Evolutionary conservation across 495 filamentous ascomycete genomes (phyloP).

Genomic region (Parachaetomium inaequale): DNA sequence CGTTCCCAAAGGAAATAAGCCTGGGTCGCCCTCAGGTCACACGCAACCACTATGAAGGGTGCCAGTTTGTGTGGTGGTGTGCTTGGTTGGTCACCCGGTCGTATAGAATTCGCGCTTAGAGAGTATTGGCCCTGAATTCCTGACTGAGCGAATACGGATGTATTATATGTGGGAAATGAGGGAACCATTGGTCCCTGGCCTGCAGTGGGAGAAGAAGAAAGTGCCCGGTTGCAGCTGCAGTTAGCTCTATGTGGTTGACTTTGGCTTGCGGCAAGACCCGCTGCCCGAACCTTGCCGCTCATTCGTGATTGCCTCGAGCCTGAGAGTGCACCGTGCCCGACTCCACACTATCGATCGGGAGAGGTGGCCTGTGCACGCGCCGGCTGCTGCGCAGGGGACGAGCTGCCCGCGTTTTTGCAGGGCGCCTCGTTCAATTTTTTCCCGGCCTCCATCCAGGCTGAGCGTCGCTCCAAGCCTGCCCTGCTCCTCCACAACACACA

Average conservation of each 20-base stretch:
- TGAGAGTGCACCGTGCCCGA: neutral
- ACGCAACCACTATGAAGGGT: too few species aligned
- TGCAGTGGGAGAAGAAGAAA: too few species aligned
- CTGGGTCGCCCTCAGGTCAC: too few species aligned
- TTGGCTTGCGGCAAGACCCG: slow-evolving; percentile 5
- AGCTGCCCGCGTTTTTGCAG: slow-evolving; percentile 17
- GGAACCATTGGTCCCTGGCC: too few species aligned
- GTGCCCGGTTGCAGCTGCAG: neutral
- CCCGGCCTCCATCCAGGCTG: slow-evolving; percentile 3
- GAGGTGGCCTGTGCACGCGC: slow-evolving; percentile 19
- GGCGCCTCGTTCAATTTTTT: slow-evolving; percentile 15
- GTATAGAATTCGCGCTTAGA: too few species aligned
- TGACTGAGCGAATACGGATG: too few species aligned
- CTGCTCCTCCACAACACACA: slow-evolving; percentile 14
- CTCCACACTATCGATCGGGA: slow-evolving; percentile 13
- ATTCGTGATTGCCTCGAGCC: neutral
- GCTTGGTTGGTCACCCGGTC: too few species aligned
- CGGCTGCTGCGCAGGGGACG: slow-evolving; percentile 8
- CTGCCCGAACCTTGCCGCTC: neutral
- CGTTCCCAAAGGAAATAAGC: too few species aligned
- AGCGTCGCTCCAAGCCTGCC: neutral
- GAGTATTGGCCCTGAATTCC: too few species aligned
- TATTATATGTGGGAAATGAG: too few species aligned
- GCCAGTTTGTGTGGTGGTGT: too few species aligned
- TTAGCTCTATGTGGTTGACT: neutral